Evolutionary conservation across 23 red algal species (phyloP).

Genomic region (Gracilariopsis chorda): DNA sequence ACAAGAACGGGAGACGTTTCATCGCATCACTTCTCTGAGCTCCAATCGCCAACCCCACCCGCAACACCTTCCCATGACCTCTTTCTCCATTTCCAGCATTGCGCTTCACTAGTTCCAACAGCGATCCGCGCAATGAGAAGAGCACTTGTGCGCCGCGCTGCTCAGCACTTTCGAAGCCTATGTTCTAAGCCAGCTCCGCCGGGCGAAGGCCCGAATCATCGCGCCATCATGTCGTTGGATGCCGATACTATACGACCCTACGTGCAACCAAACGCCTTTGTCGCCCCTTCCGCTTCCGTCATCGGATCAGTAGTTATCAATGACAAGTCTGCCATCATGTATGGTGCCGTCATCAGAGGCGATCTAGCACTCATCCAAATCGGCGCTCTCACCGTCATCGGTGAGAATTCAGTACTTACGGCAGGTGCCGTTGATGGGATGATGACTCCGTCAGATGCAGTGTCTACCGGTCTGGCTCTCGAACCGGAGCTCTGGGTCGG

Average conservation of each 20-base stretch:
- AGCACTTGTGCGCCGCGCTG: background rate
- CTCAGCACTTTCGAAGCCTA: background rate
- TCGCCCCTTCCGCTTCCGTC: conserved; percentile 85
- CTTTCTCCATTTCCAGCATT: too few species aligned
- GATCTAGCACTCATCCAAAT: conserved; percentile 79
- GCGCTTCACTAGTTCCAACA: too few species aligned
- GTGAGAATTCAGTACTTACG: conserved; percentile 67
- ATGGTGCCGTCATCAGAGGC: conserved; percentile 81
- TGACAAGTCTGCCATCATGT: conserved; percentile 76
- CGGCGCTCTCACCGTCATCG: conserved; percentile 50
- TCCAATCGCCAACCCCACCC: too few species aligned
- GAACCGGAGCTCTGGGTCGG: conserved; percentile 55
- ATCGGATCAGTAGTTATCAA: conserved; percentile 79
- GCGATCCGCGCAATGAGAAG: background rate
- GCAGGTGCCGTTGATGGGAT: conserved; percentile 32
- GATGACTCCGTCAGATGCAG: conserved; percentile 31
- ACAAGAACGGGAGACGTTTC: too few species aligned
- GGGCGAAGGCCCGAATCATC: conserved; percentile 71
- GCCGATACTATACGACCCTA: conserved; percentile 80
- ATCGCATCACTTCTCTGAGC: too few species aligned
- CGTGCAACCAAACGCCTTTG: conserved; percentile 77
- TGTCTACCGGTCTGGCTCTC: conserved; percentile 12
- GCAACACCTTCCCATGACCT: too few species aligned
- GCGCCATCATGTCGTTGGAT: conserved; percentile 77
- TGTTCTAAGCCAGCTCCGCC: conserved; percentile 31